Percentiles rank a stretch among this genome's conserved stretches.
Conservation (phyloP, 1,139 yeast species). For the Geotrichum histeridarum region DNA sequence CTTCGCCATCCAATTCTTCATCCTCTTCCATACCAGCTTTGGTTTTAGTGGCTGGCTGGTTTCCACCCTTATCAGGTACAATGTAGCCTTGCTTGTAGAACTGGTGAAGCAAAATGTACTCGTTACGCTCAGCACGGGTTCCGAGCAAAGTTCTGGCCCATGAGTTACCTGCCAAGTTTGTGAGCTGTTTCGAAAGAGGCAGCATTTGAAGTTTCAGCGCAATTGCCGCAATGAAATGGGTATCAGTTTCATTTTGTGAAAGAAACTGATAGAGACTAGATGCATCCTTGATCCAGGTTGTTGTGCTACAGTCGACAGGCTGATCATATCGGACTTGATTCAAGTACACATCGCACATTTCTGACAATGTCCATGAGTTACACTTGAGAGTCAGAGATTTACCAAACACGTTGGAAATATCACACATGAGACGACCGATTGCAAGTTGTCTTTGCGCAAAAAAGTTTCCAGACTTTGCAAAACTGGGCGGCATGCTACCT, state of each 20-base stretch:
- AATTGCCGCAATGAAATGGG: slow-evolving; percentile 62
- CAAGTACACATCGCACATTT: slow-evolving; percentile 81
- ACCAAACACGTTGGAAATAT: slow-evolving; percentile 91
- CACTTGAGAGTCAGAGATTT: slow-evolving; percentile 87
- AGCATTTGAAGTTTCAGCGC: slow-evolving; percentile 80
- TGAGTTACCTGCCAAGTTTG: slow-evolving; percentile 93
- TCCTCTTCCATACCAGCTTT: slow-evolving; percentile 32
- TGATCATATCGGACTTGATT: slow-evolving; percentile 61
- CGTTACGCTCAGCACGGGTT: slow-evolving; percentile 95
- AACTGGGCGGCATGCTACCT: slow-evolving; percentile 65
- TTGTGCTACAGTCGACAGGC: slow-evolving; percentile 61
- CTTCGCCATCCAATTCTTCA: slow-evolving; percentile 26
- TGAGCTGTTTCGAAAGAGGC: slow-evolving; percentile 83
- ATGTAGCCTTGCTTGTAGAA: slow-evolving; percentile 75
- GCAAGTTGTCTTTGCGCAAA: slow-evolving; percentile 55
- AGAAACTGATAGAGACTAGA: slow-evolving; percentile 62
- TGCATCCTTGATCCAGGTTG: slow-evolving; percentile 53
- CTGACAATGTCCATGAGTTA: slow-evolving; percentile 92
- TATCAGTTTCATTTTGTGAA: slow-evolving; percentile 62
- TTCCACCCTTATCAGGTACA: slow-evolving; percentile 69
- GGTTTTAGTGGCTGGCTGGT: slow-evolving; percentile 29
- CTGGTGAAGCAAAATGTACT: slow-evolving; percentile 87
- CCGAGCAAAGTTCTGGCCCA: slow-evolving; percentile 96
- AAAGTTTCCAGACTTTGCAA: slow-evolving; percentile 51
- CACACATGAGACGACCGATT: slow-evolving; percentile 86